phyloP scores from a whole-genome alignment of 352 stramenopile species.

The Phytophthora fragariae region DNA sequence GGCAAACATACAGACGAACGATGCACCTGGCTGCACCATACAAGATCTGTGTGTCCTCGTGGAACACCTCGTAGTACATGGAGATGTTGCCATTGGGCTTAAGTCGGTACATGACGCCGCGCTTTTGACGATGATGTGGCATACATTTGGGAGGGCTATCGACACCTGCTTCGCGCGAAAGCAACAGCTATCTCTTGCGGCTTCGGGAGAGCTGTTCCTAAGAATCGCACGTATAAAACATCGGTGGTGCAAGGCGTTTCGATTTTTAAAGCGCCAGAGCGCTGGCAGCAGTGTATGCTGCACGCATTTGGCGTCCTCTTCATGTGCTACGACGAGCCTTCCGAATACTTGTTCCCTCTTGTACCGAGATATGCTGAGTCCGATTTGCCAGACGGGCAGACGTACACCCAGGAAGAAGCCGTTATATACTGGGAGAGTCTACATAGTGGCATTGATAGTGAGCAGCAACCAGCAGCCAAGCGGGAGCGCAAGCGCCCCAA shows the following conservation, averaged over 20 bases:
- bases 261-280: slow-evolving; percentile 2
- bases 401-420: slow-evolving; percentile 6
- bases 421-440: slow-evolving; percentile 10
- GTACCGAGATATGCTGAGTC: background rate
- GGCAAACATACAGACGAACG: too few species aligned
- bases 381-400: background rate
- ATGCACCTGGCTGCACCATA: too few species aligned
- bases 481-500: slow-evolving; percentile 14
- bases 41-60: too few species aligned
- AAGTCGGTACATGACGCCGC: background rate
- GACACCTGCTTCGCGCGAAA: background rate
- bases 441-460: background rate
- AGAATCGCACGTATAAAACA: too few species aligned
- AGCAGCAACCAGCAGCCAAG: background rate
- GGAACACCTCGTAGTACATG: background rate
- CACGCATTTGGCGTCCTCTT: slow-evolving; percentile 4
- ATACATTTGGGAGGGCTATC: background rate
- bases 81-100: background rate
- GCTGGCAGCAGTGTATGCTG: slow-evolving; percentile 11
- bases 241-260: slow-evolving; percentile 3
- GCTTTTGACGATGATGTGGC: background rate
- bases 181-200: background rate
- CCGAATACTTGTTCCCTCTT: slow-evolving; percentile 3
- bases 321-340: slow-evolving; percentile 4
- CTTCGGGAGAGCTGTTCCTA: too few species aligned